These are phyloP conservation scores for Quillaja saponaria DNA, from an alignment of 306 rosid species.

Conservation along the genomic window DNA sequence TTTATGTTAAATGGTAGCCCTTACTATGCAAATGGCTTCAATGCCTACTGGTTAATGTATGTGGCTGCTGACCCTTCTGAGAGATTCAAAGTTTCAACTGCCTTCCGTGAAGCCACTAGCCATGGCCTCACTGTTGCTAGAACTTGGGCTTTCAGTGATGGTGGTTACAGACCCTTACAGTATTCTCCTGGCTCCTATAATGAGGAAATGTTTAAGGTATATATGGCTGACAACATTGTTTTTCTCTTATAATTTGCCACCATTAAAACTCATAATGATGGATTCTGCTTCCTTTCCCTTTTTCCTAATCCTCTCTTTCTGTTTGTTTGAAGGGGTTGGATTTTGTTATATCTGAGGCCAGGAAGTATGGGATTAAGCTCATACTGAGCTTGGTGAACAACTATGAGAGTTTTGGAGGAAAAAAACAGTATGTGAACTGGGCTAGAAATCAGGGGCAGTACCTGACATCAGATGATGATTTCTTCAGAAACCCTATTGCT, in stretches of 20 bases:
- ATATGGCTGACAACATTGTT: neutral
- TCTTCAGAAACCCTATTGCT: constrained; percentile 70
- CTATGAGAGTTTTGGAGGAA: constrained; percentile 86
- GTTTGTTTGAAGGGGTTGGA: constrained; percentile 70
- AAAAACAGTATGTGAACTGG: constrained; percentile 95
- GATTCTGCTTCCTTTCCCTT: neutral
- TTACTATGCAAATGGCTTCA: constrained; percentile 87
- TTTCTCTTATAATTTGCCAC: neutral
- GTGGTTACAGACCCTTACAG: constrained; percentile 82
- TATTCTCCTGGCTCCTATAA: constrained; percentile 84
- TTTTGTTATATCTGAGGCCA: constrained; percentile 81
- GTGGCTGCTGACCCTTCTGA: constrained; percentile 82
- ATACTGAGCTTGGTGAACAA: constrained; percentile 90
- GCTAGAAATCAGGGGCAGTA: constrained; percentile 77
- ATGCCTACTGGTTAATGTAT: constrained; percentile 93
- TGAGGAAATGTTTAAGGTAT: constrained; percentile 78
- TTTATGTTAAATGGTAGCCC: constrained; percentile 72
- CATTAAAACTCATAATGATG: neutral
- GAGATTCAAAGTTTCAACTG: constrained; percentile 68
- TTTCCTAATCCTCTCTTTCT: constrained; percentile 16
- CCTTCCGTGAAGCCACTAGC: constrained; percentile 60
- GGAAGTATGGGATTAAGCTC: constrained; percentile 77
- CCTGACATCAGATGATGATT: constrained; percentile 82
- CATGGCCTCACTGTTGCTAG: constrained; percentile 88
- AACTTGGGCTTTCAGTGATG: constrained; percentile 98